Conservation (phyloP, 2,329 filamentous ascomycete species). For the Coleophoma eucalyptorum region DNA sequence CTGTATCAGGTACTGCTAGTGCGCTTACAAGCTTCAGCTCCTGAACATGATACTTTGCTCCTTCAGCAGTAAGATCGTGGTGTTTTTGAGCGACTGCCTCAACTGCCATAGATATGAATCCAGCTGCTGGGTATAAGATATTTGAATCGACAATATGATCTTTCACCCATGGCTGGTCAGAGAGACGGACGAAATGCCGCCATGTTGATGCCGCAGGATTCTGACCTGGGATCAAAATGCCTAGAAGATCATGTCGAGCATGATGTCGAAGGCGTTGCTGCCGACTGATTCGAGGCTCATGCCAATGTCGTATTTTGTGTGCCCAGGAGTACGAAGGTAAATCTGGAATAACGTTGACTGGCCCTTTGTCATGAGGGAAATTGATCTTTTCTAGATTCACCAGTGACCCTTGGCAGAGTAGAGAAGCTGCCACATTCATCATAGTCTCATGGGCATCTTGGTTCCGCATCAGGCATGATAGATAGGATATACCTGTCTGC, state of each 20-base stretch:
- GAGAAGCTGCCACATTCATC: not conserved
- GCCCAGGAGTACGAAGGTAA: constrained; percentile 51
- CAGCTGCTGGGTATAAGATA: constrained; percentile 25
- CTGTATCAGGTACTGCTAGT: constrained; percentile 38
- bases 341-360: constrained; percentile 38
- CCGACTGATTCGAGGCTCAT: constrained; percentile 43
- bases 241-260: constrained; percentile 33
- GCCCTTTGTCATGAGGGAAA: constrained; percentile 23
- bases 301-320: constrained; percentile 46
- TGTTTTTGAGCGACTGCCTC: constrained; percentile 19
- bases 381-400: not conserved
- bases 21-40: constrained; percentile 17
- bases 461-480: constrained; percentile 1
- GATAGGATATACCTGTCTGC: not conserved
- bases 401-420: constrained; percentile 1
- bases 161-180: constrained; percentile 24
- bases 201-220: constrained; percentile 19
- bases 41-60: not conserved
- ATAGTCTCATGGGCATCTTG: constrained; percentile 1
- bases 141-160: constrained; percentile 21
- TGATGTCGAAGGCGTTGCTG: constrained; percentile 39
- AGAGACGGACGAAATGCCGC: constrained; percentile 21
- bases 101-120: constrained; percentile 24
- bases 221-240: constrained; percentile 15
- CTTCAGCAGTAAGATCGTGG: not conserved